Evolutionary conservation across 2,329 filamentous ascomycete species (phyloP), one percentile per base, ranked within the genome.

Genomic region (Stachybotrys chlorohalonatus): DNA sequence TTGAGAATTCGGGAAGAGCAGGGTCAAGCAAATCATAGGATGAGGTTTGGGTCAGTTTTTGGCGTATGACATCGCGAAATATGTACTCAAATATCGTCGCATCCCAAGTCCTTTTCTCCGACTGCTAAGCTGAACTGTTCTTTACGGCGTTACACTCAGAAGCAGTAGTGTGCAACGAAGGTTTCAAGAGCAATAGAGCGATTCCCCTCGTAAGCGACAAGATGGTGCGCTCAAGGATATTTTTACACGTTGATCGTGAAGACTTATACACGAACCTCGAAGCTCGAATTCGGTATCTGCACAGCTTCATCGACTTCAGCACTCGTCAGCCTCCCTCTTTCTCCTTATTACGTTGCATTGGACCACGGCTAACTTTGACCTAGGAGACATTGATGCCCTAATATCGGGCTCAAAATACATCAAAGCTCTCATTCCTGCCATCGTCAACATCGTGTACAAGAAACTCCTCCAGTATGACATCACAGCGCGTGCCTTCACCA

Each of bases 391-490:
- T 55, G 85, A 87, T 60, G 86, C 87, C 46, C 78, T 92, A 45
- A 76, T 81, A 13, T 75, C 77, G 3, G 87, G 87, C 58, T 76
- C 82, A 56, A 90, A 90, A 68, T 90, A 90, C 71, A 86, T 91
- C 73, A 87, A 87, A 64, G 83, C 85, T n/a, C 80, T 93, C 36
- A 90, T 93, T 59, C 90, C 90, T 1, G 85, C 88, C 49, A 81
- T 94, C 24, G 88, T 93, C 64, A 90, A 92, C 70, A 88, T 91
- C 57, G 87, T 93, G 39, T 94, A 93, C 75, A 84, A 85, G 65
- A 93, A 93, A 67, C 79, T 94, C 1, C 75, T 93, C 11, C 82
- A 85, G 64, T 89, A 89, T 70, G 89, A 93, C 66, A 89, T 93
- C 68, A 94, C 89, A 5, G 87, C 89, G 1, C 81, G 87, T 53